Conservation (phyloP, 495 filamentous ascomycete genomes). For the Penicillium paradoxum region DNA sequence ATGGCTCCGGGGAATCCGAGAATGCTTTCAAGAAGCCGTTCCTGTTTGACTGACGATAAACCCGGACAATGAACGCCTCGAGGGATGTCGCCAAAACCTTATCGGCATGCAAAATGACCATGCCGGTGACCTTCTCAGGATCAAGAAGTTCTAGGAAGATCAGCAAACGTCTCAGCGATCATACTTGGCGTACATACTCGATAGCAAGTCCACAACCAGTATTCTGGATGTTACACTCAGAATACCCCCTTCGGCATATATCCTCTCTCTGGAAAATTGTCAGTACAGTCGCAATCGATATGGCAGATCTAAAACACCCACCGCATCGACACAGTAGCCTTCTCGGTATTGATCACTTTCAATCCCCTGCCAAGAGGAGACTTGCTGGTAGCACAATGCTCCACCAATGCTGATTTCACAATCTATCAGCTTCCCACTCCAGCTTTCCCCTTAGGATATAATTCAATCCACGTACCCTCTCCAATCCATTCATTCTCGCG, state of each 20-base stretch:
- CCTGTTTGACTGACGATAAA: slow-evolving; percentile 92
- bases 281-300: slow-evolving; percentile 11
- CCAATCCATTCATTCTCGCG: slow-evolving; percentile 93
- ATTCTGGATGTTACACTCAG: slow-evolving; percentile 97
- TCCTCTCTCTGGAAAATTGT: slow-evolving; percentile 60
- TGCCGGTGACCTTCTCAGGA: slow-evolving; percentile 78
- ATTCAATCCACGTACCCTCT: slow-evolving; percentile 47
- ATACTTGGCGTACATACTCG: slow-evolving; percentile 40
- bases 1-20: slow-evolving; percentile 89
- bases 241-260: slow-evolving; percentile 84
- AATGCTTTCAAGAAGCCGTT: slow-evolving; percentile 92
- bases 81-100: slow-evolving; percentile 77
- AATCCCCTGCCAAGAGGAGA: slow-evolving; percentile 74
- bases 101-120: slow-evolving; percentile 87
- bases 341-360: slow-evolving; percentile 90
- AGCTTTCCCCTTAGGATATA: not conserved
- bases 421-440: not conserved
- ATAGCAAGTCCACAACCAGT: slow-evolving; percentile 85
- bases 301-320: slow-evolving; percentile 18
- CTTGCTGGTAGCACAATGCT: slow-evolving; percentile 83
- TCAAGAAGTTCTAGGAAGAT: slow-evolving; percentile 56
- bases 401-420: slow-evolving; percentile 62
- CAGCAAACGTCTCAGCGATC: slow-evolving; percentile 6
- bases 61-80: slow-evolving; percentile 91
- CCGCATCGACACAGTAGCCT: slow-evolving; percentile 74